These are phyloP conservation scores for Debaryomycetaceae sp. DNA, from an alignment of 1,139 yeast genomes.

Conservation along the genomic window DNA sequence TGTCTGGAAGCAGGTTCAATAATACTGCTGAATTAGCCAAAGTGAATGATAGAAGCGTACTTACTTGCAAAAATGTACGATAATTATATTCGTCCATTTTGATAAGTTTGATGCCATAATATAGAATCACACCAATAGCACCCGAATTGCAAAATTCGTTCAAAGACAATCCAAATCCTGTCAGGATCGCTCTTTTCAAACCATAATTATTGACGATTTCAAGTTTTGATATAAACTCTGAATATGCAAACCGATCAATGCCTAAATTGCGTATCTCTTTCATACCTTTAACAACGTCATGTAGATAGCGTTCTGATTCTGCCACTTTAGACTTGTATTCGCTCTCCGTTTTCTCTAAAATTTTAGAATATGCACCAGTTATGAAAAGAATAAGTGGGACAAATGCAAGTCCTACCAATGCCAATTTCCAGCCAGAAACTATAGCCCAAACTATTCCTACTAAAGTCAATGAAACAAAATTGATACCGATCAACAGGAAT, in stretches of 20 bases:
- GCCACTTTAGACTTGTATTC: slow-evolving; percentile 57
- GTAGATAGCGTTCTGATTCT: slow-evolving; percentile 49
- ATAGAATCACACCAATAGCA: slow-evolving; percentile 69
- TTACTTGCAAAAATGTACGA: slow-evolving; percentile 61
- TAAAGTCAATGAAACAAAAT: slow-evolving; percentile 50
- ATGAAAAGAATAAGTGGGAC: slow-evolving; percentile 58
- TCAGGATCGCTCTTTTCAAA: slow-evolving; percentile 44
- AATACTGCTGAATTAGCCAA: slow-evolving; percentile 60
- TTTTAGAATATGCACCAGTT: slow-evolving; percentile 49
- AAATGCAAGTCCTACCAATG: slow-evolving; percentile 75
- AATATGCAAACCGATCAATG: slow-evolving; percentile 45
- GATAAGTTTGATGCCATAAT: slow-evolving; percentile 72
- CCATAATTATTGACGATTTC: slow-evolving; percentile 31
- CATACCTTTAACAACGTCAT: slow-evolving; percentile 59
- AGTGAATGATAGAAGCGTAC: slow-evolving; percentile 72
- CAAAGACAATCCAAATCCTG: slow-evolving; percentile 64
- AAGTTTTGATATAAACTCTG: slow-evolving; percentile 30
- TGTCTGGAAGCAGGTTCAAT: slow-evolving; percentile 66
- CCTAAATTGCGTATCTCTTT: slow-evolving; percentile 61
- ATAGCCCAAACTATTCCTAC: slow-evolving; percentile 78
- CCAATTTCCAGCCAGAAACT: slow-evolving; percentile 79
- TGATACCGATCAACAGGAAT: slow-evolving; percentile 52
- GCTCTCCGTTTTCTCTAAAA: slow-evolving; percentile 56
- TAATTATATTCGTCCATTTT: slow-evolving; percentile 52
- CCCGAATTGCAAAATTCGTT: slow-evolving; percentile 52